These are phyloP conservation scores for Claviceps monticola DNA, from an alignment of 2,329 filamentous ascomycete species.

Conservation along the genomic window DNA sequence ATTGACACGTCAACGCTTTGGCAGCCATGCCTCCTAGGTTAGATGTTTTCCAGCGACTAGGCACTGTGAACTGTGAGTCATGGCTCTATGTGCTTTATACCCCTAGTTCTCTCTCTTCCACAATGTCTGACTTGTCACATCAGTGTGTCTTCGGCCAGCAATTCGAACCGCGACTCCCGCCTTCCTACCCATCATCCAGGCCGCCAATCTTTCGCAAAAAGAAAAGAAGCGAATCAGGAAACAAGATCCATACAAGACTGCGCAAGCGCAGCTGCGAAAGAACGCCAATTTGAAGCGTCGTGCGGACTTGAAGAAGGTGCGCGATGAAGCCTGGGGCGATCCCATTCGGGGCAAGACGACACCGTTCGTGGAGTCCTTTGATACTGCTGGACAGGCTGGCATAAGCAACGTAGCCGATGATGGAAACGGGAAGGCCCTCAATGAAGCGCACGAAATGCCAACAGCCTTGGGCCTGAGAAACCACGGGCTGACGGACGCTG, in stretches of 20 bases:
- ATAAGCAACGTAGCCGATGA: constrained; percentile 23
- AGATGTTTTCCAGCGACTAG: constrained; percentile 44
- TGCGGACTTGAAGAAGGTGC: constrained; percentile 50
- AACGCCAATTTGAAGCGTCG: constrained; percentile 68
- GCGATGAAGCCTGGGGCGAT: constrained; percentile 55
- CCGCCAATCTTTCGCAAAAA: constrained; percentile 47
- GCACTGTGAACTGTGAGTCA: constrained; percentile 45
- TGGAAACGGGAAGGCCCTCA: constrained; percentile 26
- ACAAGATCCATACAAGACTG: constrained; percentile 69
- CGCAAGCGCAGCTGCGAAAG: constrained; percentile 71
- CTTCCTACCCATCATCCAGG: constrained; percentile 46
- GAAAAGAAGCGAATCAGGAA: constrained; percentile 53
- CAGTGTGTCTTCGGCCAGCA: constrained; percentile 48
- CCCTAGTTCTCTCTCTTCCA: no score
- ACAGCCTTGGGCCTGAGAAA: constrained; percentile 50
- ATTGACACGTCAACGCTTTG: not conserved
- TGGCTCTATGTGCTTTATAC: not conserved
- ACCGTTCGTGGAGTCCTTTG: constrained; percentile 72
- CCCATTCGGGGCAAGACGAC: constrained; percentile 68
- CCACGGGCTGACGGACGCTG: constrained; percentile 55
- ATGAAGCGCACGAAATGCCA: constrained; percentile 27
- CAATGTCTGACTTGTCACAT: not conserved
- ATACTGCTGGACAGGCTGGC: constrained; percentile 41
- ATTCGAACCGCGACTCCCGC: constrained; percentile 30
- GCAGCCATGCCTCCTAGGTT: constrained; percentile 54